Percentiles rank a stretch among this genome's conserved stretches.
Evolutionary conservation across 768 basidiomycete genomes (phyloP).

Genomic region (Daedalea quercina): DNA sequence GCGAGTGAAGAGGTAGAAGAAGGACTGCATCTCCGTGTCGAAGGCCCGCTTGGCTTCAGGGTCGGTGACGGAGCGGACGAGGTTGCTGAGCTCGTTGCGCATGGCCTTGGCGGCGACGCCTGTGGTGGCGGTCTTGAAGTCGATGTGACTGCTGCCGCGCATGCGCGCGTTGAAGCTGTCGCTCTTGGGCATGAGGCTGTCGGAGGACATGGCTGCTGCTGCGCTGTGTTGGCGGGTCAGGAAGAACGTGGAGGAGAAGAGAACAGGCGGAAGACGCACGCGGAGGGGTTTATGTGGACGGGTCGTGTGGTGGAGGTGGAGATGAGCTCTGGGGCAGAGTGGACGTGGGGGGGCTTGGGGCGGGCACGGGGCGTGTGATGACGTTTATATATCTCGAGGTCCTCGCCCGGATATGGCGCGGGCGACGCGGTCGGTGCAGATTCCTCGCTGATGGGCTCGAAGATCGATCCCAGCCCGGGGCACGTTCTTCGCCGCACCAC

Average conservation of each 20-base stretch:
- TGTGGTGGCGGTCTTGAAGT: slow-evolving; percentile 93
- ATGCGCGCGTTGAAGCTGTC: slow-evolving; percentile 68
- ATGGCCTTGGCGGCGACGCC: slow-evolving; percentile 78
- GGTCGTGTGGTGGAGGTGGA: slow-evolving; percentile 61
- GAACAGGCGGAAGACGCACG: slow-evolving; percentile 9
- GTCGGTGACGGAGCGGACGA: slow-evolving; percentile 84
- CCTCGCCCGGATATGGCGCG: slow-evolving; percentile 10
- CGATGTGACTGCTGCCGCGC: slow-evolving; percentile 76
- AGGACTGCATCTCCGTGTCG: slow-evolving; percentile 93
- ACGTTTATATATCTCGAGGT: slow-evolving; percentile 45
- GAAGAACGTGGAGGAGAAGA: slow-evolving; percentile 11
- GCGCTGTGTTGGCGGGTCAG: slow-evolving; percentile 29
- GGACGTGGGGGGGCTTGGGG: slow-evolving; percentile 34
- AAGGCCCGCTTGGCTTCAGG: slow-evolving; percentile 83
- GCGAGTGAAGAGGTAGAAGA: slow-evolving; percentile 94
- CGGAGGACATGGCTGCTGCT: slow-evolving; percentile 28
- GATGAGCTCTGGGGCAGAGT: slow-evolving; percentile 53
- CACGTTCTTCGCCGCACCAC: slow-evolving; percentile 1
- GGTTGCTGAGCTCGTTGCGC: slow-evolving; percentile 95
- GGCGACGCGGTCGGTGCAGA: not conserved
- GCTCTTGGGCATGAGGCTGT: slow-evolving; percentile 46
- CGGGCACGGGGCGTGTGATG: slow-evolving; percentile 47
- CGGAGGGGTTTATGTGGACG: slow-evolving; percentile 41
- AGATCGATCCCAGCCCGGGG: slow-evolving; percentile 22
- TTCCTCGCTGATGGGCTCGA: slow-evolving; percentile 48